Percentiles rank a stretch among this genome's conserved stretches.
phyloP scores from a whole-genome alignment of 1,284 basidiomycete genomes.

The Lentinus polychrous region DNA sequence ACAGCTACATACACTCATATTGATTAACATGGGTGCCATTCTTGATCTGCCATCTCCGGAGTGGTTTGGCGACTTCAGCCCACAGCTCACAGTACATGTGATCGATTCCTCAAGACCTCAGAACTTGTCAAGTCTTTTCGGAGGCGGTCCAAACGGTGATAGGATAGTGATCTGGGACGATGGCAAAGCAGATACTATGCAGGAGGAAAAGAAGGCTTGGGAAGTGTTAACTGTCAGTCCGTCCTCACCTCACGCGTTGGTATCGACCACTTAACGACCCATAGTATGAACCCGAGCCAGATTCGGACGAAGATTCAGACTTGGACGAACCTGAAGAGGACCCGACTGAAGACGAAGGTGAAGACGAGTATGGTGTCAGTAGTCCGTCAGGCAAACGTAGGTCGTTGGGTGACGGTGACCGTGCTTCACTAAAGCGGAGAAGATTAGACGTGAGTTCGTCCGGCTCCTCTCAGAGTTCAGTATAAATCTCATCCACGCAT shows the following conservation, averaged over 20 bases:
- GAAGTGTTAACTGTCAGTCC: constrained; percentile 69
- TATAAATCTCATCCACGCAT: background rate
- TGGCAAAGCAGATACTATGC: constrained; percentile 62
- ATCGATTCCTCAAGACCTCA: constrained; percentile 93
- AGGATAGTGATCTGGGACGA: constrained; percentile 88
- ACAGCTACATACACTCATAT: constrained; percentile 87
- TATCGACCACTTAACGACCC: background rate
- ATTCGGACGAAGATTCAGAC: constrained; percentile 61
- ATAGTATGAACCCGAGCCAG: constrained; percentile 68
- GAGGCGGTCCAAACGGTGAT: constrained; percentile 60
- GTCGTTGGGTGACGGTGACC: constrained; percentile 35
- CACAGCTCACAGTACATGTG: constrained; percentile 73
- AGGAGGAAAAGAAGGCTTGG: constrained; percentile 66
- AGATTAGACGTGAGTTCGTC: constrained; percentile 36
- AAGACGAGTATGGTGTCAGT: constrained; percentile 33
- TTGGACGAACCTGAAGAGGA: constrained; percentile 35
- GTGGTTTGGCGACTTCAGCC: constrained; percentile 69
- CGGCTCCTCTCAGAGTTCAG: background rate
- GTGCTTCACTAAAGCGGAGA: constrained; percentile 41
- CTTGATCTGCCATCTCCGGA: constrained; percentile 70
- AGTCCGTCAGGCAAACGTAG: constrained; percentile 51
- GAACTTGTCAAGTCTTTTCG: constrained; percentile 87
- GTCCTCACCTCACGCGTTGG: background rate
- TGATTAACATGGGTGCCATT: constrained; percentile 90
- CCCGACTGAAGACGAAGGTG: constrained; percentile 41